Evolutionary conservation across 1,139 yeast genomes (phyloP).

Genomic region (Schwanniomyces etchellsii): DNA sequence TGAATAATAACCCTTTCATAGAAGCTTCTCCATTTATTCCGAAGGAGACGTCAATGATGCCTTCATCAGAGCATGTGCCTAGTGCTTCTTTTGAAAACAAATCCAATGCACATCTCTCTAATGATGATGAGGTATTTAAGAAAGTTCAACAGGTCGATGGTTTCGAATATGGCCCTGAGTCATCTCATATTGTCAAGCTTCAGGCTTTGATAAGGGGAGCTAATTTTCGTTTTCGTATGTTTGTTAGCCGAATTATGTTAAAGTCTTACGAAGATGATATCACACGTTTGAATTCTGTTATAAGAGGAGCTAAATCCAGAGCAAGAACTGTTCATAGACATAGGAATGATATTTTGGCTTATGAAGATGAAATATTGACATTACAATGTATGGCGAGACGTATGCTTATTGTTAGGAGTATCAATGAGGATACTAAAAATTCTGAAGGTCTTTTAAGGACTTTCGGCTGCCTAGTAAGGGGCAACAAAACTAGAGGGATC

Average conservation of each 20-base stretch:
- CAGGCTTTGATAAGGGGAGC: conserved; percentile 69
- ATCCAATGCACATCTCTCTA: too few relatives aligned
- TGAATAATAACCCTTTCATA: conserved; percentile 17
- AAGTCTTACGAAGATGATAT: conserved; percentile 49
- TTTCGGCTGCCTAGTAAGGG: conserved; percentile 28
- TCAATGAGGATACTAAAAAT: conserved; percentile 8
- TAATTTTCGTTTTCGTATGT: conserved; percentile 53
- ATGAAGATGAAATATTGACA: conserved; percentile 20
- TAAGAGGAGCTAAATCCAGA: conserved; percentile 37
- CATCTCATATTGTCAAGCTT: conserved; percentile 33
- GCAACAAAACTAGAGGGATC: conserved; percentile 13
- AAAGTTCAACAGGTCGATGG: too few relatives aligned
- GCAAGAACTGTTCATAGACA: conserved; percentile 33
- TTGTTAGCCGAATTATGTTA: conserved; percentile 55
- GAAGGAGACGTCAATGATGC: conserved; percentile 1
- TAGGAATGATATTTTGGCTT: conserved; percentile 27
- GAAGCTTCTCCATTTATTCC: conserved; percentile 2
- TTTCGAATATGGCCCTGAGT: conserved; percentile 15
- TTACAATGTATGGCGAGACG: conserved; percentile 35
- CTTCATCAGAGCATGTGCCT: neutral
- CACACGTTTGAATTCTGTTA: conserved; percentile 26
- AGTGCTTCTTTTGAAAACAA: neutral
- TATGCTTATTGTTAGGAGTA: conserved; percentile 13
- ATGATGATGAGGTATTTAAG: neutral
- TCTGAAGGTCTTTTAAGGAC: conserved; percentile 7